Conservation (phyloP, 306 rosid species). For the apple (Malus domestica) region DNA sequence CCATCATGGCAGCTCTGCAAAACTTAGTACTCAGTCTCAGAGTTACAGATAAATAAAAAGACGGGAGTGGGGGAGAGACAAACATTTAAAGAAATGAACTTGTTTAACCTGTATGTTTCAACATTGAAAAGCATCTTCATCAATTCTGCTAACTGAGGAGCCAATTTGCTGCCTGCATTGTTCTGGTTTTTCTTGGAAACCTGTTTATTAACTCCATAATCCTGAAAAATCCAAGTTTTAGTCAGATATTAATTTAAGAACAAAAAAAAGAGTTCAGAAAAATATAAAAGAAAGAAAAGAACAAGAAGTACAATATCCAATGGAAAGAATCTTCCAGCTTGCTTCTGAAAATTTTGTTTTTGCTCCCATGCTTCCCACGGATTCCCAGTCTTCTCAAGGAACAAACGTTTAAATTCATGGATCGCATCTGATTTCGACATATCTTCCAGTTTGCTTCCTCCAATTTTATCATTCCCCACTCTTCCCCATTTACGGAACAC, state of each 20-base stretch:
- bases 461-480: slow-evolving; percentile 89
- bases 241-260: background rate
- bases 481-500: slow-evolving; percentile 99
- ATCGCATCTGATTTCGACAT: slow-evolving; percentile 78
- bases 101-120: slow-evolving; percentile 82
- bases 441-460: slow-evolving; percentile 64
- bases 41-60: background rate
- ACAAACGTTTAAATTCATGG: slow-evolving; percentile 67
- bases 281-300: slow-evolving; percentile 8
- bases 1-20: slow-evolving; percentile 98
- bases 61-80: background rate
- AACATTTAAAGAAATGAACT: slow-evolving; percentile 2
- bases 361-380: slow-evolving; percentile 98
- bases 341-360: slow-evolving; percentile 68
- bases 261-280: background rate
- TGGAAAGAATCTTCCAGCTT: slow-evolving; percentile 95
- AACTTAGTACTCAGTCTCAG: slow-evolving; percentile 32
- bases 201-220: slow-evolving; percentile 82
- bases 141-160: slow-evolving; percentile 69
- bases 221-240: slow-evolving; percentile 44
- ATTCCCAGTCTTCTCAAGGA: slow-evolving; percentile 93
- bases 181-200: slow-evolving; percentile 42
- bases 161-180: slow-evolving; percentile 44
- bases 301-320: slow-evolving; percentile 69
- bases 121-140: slow-evolving; percentile 89